Evolutionary conservation across 192 early-diverging fungal species (phyloP).

Genomic region (Podila epicladia): DNA sequence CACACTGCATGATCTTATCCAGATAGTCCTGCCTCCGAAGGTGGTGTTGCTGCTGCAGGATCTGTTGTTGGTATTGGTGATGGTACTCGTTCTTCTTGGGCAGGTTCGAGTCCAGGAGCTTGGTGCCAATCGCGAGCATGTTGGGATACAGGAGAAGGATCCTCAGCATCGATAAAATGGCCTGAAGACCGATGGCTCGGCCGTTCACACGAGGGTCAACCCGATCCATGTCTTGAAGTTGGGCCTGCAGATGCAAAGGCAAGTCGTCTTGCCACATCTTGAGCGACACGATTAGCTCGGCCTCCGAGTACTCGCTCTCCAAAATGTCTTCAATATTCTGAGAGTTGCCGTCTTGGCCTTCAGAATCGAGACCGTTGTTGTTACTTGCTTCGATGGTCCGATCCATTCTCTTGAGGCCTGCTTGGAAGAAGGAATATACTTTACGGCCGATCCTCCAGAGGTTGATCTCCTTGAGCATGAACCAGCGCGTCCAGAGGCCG

Average conservation of each 20-base stretch:
- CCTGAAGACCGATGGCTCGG: conserved; percentile 32
- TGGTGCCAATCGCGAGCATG: conserved; percentile 27
- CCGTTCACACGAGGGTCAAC: conserved; percentile 44
- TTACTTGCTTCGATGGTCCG: conserved; percentile 8
- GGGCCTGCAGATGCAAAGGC: conserved; percentile 10
- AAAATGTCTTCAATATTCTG: conserved; percentile 9
- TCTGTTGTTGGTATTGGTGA: not conserved
- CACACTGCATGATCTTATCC: conserved; percentile 43
- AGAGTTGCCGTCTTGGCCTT: not conserved
- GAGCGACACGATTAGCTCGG: conserved; percentile 33
- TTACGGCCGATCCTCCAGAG: conserved; percentile 43
- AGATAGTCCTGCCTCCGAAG: conserved; percentile 18
- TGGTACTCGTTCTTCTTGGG: not conserved
- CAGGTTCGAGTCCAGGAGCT: conserved; percentile 10
- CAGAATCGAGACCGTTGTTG: not conserved
- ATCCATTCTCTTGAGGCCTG: conserved; percentile 31
- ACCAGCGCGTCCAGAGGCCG: conserved; percentile 48
- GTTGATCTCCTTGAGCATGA: conserved; percentile 45
- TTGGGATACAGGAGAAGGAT: conserved; percentile 40
- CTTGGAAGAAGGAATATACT: conserved; percentile 42
- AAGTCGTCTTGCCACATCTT: conserved; percentile 39
- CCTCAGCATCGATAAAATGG: conserved; percentile 25
- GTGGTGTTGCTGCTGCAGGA: conserved; percentile 16
- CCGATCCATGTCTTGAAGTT: conserved; percentile 12
- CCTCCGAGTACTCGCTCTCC: conserved; percentile 32